Base-by-base conservation (phyloP, 768 basidiomycete genomes). In the Termitomyces eurrhizus region DNA sequence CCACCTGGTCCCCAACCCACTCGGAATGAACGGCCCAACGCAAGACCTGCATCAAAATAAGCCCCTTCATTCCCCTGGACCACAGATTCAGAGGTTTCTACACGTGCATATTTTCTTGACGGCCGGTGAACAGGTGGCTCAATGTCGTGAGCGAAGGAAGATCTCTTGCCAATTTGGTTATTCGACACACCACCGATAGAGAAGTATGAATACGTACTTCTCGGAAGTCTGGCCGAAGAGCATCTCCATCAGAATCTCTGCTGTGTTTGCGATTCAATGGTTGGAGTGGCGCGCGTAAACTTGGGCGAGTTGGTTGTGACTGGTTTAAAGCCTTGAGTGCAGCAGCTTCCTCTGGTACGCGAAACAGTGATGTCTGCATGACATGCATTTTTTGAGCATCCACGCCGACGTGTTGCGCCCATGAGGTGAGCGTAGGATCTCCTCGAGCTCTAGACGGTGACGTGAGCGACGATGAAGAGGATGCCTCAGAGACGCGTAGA, bases 1-100 rank as follows among this genome's bases (percentile, higher is more conserved):
- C 93, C 93, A 41, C 83, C 81, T 1, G 91, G 88, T 21, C 95
- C 93, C 93, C 95, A 98, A 4, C 92, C 87, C 2, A 90, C 92
- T 59, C 94, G 82, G 72, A 94, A 97, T 13, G 91, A 92, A 18
- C 93, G 83, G 13, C 95, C 95, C 58, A 95, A 76, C 0, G 90
- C 83, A 39, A 98, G 77, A 0, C 94, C 95, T 16, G 92, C 90
- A 72, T 99, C 96, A 12, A 85, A 77, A 48, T 86, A 74, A 33
- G 81, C 77, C 3, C 80, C 83, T 71, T 96, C 94, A 48, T 78
- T 76, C 5, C 84, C 88, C 37, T 76, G 77, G 1, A 84, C 84
- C 16, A 83, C 76, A 12, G 93, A 93, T 11, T 85, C 82, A 1
- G 85, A 80, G 57, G 77, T 81, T 42, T 86, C 85, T 13, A 94